Evolutionary conservation across 1,284 basidiomycete genomes (phyloP).

Genomic region (Boletus sp.): DNA sequence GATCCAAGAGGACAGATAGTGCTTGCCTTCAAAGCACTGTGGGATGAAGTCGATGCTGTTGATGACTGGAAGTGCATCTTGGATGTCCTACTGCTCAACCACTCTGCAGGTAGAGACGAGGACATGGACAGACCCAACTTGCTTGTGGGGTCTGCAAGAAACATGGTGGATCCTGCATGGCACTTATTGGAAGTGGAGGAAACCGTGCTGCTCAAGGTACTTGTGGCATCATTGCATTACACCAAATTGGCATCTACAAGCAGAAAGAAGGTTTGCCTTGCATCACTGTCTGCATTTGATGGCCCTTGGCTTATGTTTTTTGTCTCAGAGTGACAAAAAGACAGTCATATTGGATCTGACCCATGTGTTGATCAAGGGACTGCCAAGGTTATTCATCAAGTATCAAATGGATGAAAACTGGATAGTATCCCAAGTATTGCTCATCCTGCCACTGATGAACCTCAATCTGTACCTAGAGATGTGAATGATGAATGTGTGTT

Average conservation of each 20-base stretch:
- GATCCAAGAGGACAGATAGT: conserved; percentile 64
- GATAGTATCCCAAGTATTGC: conserved; percentile 73
- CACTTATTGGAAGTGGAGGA: conserved; percentile 80
- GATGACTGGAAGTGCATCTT: conserved; percentile 83
- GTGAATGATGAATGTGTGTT: conserved; percentile 78
- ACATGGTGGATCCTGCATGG: conserved; percentile 68
- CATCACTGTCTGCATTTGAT: not conserved
- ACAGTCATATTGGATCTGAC: conserved; percentile 71
- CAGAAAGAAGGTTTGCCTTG: conserved; percentile 55
- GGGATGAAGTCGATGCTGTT: conserved; percentile 75
- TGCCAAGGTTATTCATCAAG: conserved; percentile 89
- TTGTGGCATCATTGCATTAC: conserved; percentile 69
- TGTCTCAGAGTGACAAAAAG: conserved; percentile 67
- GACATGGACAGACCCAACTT: conserved; percentile 34
- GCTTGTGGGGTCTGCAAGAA: conserved; percentile 31
- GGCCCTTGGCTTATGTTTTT: not conserved
- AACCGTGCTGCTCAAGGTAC: conserved; percentile 75
- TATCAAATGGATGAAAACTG: conserved; percentile 87
- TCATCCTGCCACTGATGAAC: conserved; percentile 84
- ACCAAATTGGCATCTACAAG: conserved; percentile 52
- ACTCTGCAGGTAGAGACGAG: conserved; percentile 62
- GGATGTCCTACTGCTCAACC: conserved; percentile 85
- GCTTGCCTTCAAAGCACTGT: conserved; percentile 87
- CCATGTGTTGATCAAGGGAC: conserved; percentile 80
- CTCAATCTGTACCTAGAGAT: conserved; percentile 92